phyloP scores from a whole-genome alignment of 2,329 filamentous ascomycete species.

The Epichloe hybrida region DNA sequence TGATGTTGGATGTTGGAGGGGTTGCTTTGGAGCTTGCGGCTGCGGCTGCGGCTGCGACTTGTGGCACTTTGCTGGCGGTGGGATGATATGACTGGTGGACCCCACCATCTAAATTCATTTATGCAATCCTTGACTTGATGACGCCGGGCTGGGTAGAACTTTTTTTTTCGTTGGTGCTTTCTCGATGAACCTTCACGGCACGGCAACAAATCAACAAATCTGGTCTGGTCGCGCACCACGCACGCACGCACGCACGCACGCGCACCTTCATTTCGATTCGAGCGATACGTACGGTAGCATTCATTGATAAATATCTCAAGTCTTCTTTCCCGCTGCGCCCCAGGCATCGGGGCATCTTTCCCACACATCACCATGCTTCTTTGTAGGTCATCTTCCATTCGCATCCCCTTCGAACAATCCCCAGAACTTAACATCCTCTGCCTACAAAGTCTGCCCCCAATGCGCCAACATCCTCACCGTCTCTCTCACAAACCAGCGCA shows the following conservation, averaged over 20 bases:
- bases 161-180: background rate
- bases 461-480: constrained; percentile 78
- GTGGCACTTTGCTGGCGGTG: too few species aligned
- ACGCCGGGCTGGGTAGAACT: background rate
- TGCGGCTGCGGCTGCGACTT: too few species aligned
- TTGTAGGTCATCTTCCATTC: constrained; percentile 33
- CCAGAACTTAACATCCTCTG: constrained; percentile 1
- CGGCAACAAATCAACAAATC: too few species aligned
- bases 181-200: background rate
- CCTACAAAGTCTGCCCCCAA: constrained; percentile 59
- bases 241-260: too few species aligned
- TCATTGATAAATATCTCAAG: too few species aligned
- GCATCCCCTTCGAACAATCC: background rate
- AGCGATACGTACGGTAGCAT: too few species aligned
- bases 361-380: constrained; percentile 42
- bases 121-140: background rate
- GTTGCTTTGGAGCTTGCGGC: too few species aligned
- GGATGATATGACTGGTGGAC: background rate
- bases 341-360: background rate
- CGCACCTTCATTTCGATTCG: too few species aligned
- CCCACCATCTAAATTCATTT: background rate
- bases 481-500: constrained; percentile 39
- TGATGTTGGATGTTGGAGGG: too few species aligned
- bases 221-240: too few species aligned
- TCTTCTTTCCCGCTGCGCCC: background rate